Conservation (phyloP, 257 asterid genomes). For the Ophiorrhiza pumila region DNA sequence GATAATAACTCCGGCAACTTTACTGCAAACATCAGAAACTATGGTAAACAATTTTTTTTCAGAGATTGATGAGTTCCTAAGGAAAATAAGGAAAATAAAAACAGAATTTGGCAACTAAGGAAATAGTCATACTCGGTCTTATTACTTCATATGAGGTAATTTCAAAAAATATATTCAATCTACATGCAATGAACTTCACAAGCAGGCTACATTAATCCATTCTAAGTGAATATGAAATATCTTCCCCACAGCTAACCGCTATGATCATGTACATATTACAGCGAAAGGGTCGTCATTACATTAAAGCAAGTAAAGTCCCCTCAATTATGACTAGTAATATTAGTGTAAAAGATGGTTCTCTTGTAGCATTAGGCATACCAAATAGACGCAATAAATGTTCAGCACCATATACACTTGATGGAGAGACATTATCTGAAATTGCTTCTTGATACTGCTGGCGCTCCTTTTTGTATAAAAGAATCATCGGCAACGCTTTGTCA, state of each 20-base stretch:
- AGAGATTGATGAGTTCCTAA: neutral
- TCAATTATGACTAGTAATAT: neutral
- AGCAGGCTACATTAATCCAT: neutral
- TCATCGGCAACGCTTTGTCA: slow-evolving; percentile 73
- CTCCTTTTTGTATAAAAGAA: slow-evolving; percentile 86
- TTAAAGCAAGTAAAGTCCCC: slow-evolving; percentile 1
- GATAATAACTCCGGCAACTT: slow-evolving; percentile 82
- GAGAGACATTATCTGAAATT: slow-evolving; percentile 51
- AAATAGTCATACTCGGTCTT: neutral
- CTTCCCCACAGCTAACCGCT: neutral
- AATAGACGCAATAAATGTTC: slow-evolving; percentile 95
- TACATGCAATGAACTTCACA: neutral
- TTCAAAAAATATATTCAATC: neutral
- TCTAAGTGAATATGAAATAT: neutral
- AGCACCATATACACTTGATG: slow-evolving; percentile 91
- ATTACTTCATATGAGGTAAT: neutral
- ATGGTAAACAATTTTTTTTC: neutral
- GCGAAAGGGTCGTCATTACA: neutral
- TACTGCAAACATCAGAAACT: slow-evolving; percentile 54
- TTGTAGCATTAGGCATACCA: slow-evolving; percentile 47
- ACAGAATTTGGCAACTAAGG: neutral
- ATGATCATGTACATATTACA: neutral
- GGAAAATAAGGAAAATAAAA: slow-evolving; percentile 1
- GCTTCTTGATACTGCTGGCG: slow-evolving; percentile 77
- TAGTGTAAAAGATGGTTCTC: neutral